These are phyloP conservation scores for Kodamaea hsintzibuensis DNA, from an alignment of 805 yeast species.

Conservation along the genomic window DNA sequence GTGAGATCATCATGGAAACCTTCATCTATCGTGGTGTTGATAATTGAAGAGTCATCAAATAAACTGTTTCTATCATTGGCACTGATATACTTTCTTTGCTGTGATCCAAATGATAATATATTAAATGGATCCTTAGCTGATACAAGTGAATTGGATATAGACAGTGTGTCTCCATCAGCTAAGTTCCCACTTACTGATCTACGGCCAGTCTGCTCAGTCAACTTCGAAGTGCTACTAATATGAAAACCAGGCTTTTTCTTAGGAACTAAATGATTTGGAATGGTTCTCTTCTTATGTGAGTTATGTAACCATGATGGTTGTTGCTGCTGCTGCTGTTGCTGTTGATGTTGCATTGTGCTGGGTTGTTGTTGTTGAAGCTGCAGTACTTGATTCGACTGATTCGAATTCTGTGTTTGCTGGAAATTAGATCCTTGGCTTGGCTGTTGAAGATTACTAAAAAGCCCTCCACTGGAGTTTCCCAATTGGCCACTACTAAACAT, in stretches of 20 bases:
- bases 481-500: background rate
- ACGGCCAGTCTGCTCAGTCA: slow-evolving; percentile 12
- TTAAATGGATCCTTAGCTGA: slow-evolving; percentile 29
- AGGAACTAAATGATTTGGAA: slow-evolving; percentile 44
- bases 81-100: slow-evolving; percentile 22
- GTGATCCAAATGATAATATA: slow-evolving; percentile 36
- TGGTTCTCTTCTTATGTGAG: slow-evolving; percentile 30
- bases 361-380: slow-evolving; percentile 1
- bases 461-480: slow-evolving; percentile 1
- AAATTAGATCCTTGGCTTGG: background rate
- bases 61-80: slow-evolving; percentile 17
- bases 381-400: slow-evolving; percentile 1
- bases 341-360: background rate
- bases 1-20: slow-evolving; percentile 25
- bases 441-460: background rate
- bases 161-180: slow-evolving; percentile 7
- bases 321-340: slow-evolving; percentile 8
- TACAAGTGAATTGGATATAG: slow-evolving; percentile 9
- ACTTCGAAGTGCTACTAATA: slow-evolving; percentile 24
- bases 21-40: slow-evolving; percentile 20
- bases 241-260: slow-evolving; percentile 43
- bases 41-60: slow-evolving; percentile 27
- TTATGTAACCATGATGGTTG: slow-evolving; percentile 41
- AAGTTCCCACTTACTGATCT: slow-evolving; percentile 6
- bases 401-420: background rate